Base-by-base conservation (phyloP, 805 yeast genomes). In the Kurtzmaniella cleridarum region DNA sequence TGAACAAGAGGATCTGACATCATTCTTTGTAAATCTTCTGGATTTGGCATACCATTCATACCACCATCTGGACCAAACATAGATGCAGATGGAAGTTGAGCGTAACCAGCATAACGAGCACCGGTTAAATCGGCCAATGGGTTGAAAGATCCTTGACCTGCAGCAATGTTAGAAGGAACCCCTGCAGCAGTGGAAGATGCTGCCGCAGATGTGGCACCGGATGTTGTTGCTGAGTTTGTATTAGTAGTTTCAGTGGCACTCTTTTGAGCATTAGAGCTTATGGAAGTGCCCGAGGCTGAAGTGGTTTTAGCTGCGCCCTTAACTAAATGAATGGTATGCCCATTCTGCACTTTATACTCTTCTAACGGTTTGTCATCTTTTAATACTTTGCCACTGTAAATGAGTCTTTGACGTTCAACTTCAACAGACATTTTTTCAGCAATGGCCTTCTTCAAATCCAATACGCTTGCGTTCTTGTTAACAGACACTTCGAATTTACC, bases 51-150 rank as follows among this genome's bases (percentile, higher is more conserved):
- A 34, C 75, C 77, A 32, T 81, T 81, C 86, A 84, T 77, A 13
- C 97, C 98, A 30, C 95, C 95, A 59, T 90, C 97, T 20, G 96
- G 90, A 1, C 96, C 96, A 66, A 91, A 89, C 84, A 87, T 76
- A 34, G 81, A 77, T 1, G 88, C 87, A 3, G 85, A 74, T 4
- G 98, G 98, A 61, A 93, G 70, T 51, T 88, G 90, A 6, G 89
- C 76, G 51, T 79, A 81, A 1, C 98, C 98, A 2, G 98, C 97
- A 55, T 89, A 93, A 39, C 97, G 78, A 2, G 98, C 98, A 36
- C 96, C 91, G 0, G 98, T 91, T 47, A 91, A 70, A 47, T 84
- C 96, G 9, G 95, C 90, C 53, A 93, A 71, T 28, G 96, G 95
- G 60, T 93, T 88, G 61, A 83, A 86, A 0, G 95, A 75, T 10